A percentile compares a stretch with the other conserved stretches of the same genome.
Conservation (phyloP, 2,329 filamentous ascomycete species). For the Bisporella sp. region DNA sequence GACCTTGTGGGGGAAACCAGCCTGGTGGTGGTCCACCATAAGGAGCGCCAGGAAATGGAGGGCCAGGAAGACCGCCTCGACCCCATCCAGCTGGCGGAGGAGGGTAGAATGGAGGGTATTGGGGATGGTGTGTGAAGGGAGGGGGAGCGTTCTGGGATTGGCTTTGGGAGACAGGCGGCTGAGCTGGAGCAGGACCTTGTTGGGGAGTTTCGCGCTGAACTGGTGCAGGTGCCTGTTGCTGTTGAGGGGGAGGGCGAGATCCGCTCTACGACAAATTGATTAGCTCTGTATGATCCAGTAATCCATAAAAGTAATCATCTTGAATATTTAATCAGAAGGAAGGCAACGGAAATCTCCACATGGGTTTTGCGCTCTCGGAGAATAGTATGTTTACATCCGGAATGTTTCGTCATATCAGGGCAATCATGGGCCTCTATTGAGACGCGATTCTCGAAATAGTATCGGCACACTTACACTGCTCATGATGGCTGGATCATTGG, state of each 20-base stretch:
- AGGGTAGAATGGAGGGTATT: constrained; percentile 29
- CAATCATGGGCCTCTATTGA: constrained; percentile 1
- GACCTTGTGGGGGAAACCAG: constrained; percentile 71
- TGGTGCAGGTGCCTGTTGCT: constrained; percentile 10
- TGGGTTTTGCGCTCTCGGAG: constrained; percentile 85
- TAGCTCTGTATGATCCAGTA: constrained; percentile 13
- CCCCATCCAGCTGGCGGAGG: constrained; percentile 46
- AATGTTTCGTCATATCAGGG: constrained; percentile 80
- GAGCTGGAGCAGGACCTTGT: constrained; percentile 8
- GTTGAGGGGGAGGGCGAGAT: constrained; percentile 24
- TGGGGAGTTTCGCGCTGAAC: constrained; percentile 8
- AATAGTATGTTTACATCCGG: constrained; percentile 89
- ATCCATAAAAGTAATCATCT: background rate
- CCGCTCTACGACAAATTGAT: constrained; percentile 36
- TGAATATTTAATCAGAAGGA: constrained; percentile 78
- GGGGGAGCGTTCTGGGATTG: constrained; percentile 11
- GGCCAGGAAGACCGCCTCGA: constrained; percentile 47
- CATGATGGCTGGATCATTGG: constrained; percentile 93
- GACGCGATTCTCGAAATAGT: constrained; percentile 3
- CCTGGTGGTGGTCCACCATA: constrained; percentile 65
- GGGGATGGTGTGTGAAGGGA: constrained; percentile 35
- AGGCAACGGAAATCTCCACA: constrained; percentile 99
- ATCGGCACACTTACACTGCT: constrained; percentile 65
- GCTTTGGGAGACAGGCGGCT: constrained; percentile 11
- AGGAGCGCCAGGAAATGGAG: constrained; percentile 61